Base-by-base conservation (phyloP, 2,329 filamentous ascomycete genomes). In the Aspergillus japonicus region DNA sequence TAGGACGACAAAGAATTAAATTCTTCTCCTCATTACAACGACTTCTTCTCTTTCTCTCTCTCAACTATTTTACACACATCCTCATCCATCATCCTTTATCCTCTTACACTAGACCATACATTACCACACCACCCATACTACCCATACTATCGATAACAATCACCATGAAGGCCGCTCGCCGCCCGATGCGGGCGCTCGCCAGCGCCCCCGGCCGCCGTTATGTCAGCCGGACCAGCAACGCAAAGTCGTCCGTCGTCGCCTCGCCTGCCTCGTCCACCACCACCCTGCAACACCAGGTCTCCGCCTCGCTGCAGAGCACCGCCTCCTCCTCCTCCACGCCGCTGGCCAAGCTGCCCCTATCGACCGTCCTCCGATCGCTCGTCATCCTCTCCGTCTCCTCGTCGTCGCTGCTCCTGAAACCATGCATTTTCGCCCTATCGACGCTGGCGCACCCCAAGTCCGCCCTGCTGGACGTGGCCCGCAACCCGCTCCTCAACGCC, bases 381-480 rank as follows among this genome's bases (percentile, higher is more conserved):
- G 59, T 76, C 48, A 71, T 77, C 3, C 66, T 77, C 6, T 75
- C 74, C 14, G 66, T 75, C 31, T 77, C 74, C 0, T 77, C 74
- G 5, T 75, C 74, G 1, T 44, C 71, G 5, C 57, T 88, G 4
- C 84, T 96, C 0, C 84, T 96, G 7, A 80, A 82, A 12, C 88
- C 90, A 1, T 94, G 89, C 47, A 83, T 96, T 56, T 83, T 82
- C 59, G 78, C 90, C 53, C 89, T 96, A 74, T 85, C 82, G 6
- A 74, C 83, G 24, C 83, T 82, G 54, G 77, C 78, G 1, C 74
- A 79, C 54, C 81, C 80, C 5, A 77, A 76, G 57, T 78, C 74
- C 0, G 58, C 72, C 1, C 55, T 83, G 1, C 69, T 82, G 33
- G 80, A 82, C 62, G 80, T 82, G 0, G 80, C 83, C 55, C 75